These are phyloP conservation scores for Neurospora sp. DNA, from an alignment of 2,329 filamentous ascomycete species.

Conservation along the genomic window DNA sequence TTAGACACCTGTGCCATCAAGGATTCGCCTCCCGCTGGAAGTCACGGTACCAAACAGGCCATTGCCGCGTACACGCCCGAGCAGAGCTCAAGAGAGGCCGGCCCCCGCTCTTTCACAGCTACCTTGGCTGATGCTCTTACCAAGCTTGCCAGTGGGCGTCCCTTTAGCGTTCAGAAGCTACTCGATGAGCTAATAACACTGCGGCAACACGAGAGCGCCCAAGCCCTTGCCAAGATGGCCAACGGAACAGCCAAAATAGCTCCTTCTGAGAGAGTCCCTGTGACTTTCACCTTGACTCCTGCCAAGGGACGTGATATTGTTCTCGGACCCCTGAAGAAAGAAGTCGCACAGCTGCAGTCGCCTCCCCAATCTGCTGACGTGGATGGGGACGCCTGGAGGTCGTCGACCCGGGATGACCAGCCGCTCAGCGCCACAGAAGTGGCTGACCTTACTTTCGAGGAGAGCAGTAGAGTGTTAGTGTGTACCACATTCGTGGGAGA, in stretches of 20 bases:
- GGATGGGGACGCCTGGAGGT: constrained; percentile 17
- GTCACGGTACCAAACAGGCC: constrained; percentile 49
- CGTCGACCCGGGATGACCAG: constrained; percentile 11
- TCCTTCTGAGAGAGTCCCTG: constrained; percentile 31
- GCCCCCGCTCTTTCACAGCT: constrained; percentile 48
- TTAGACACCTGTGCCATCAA: constrained; percentile 51
- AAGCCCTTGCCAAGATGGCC: constrained; percentile 28
- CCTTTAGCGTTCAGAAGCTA: constrained; percentile 46
- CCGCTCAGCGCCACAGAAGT: constrained; percentile 28
- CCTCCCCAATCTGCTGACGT: constrained; percentile 20
- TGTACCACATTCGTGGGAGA: constrained; percentile 59
- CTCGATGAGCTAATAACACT: constrained; percentile 43
- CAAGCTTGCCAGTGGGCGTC: constrained; percentile 40
- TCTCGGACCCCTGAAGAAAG: constrained; percentile 36
- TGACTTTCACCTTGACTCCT: constrained; percentile 46
- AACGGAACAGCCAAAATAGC: constrained; percentile 34
- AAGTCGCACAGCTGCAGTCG: constrained; percentile 21
- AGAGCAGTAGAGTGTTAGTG: constrained; percentile 47
- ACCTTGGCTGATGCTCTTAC: constrained; percentile 44
- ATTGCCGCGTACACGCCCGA: constrained; percentile 51
- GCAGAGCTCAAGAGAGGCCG: constrained; percentile 32
- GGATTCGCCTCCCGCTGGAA: constrained; percentile 39
- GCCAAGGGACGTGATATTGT: constrained; percentile 42
- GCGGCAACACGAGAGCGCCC: constrained; percentile 34
- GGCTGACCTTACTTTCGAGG: constrained; percentile 49